Conservation (phyloP, 352 stramenopile species). For the Thraustochytrium sp. region DNA sequence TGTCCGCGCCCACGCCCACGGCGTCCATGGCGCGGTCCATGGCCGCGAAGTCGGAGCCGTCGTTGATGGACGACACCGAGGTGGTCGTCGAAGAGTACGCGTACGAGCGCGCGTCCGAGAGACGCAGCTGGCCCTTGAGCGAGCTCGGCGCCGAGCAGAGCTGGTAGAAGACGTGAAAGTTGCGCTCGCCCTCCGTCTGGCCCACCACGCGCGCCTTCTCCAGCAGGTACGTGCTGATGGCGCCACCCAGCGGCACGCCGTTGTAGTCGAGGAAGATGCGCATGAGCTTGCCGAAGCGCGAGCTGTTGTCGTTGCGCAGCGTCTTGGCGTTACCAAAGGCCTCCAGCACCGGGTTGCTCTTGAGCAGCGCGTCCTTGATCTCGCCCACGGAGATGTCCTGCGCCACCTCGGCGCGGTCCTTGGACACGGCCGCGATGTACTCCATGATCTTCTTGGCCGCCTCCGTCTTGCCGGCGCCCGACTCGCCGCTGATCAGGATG, state of each 20-base stretch:
- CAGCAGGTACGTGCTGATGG: slow-evolving; percentile 77
- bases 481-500: slow-evolving; percentile 85
- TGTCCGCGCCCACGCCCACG: slow-evolving; percentile 80
- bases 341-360: slow-evolving; percentile 95
- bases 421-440: slow-evolving; percentile 60
- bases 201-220: slow-evolving; percentile 77
- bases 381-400: slow-evolving; percentile 50
- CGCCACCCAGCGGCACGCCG: slow-evolving; percentile 68
- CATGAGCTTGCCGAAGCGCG: slow-evolving; percentile 94
- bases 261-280: slow-evolving; percentile 83
- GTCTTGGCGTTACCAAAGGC: slow-evolving; percentile 96
- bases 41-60: slow-evolving; percentile 72
- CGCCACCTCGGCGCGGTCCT: slow-evolving; percentile 48
- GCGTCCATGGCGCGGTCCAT: slow-evolving; percentile 54
- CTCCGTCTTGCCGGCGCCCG: slow-evolving; percentile 89
- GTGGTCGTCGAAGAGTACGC: not conserved
- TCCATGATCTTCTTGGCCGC: slow-evolving; percentile 92
- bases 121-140: slow-evolving; percentile 8
- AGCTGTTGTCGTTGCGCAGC: slow-evolving; percentile 92
- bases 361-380: slow-evolving; percentile 64
- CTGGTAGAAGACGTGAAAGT: slow-evolving; percentile 88
- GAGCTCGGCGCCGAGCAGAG: slow-evolving; percentile 52
- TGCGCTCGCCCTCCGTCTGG: slow-evolving; percentile 72
- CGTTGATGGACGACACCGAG: slow-evolving; percentile 75
- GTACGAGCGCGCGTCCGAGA: not conserved